These are phyloP conservation scores for Hericium erinaceus DNA, from an alignment of 768 basidiomycete genomes.

Conservation along the genomic window DNA sequence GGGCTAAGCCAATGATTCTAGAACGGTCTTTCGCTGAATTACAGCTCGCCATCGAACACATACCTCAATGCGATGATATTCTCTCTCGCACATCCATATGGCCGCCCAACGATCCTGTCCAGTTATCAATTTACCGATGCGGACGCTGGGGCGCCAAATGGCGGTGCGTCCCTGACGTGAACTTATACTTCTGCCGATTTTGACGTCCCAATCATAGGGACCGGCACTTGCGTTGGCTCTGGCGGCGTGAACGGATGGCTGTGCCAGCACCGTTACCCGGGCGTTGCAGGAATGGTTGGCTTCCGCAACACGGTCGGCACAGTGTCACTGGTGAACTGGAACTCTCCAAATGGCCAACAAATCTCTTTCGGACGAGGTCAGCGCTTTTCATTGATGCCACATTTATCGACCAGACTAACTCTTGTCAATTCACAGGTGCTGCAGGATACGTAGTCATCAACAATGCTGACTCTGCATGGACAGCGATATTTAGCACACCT, in stretches of 20 bases:
- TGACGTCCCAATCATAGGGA: slow-evolving; percentile 18
- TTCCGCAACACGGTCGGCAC: slow-evolving; percentile 52
- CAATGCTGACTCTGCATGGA: slow-evolving; percentile 51
- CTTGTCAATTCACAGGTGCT: slow-evolving; percentile 27
- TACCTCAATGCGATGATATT: slow-evolving; percentile 54
- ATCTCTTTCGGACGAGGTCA: slow-evolving; percentile 61
- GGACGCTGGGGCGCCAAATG: slow-evolving; percentile 55
- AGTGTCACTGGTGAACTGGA: slow-evolving; percentile 45
- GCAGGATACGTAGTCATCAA: slow-evolving; percentile 60
- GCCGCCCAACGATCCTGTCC: slow-evolving; percentile 55
- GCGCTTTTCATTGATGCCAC: slow-evolving; percentile 2
- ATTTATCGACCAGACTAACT: neutral
- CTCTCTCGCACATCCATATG: slow-evolving; percentile 60
- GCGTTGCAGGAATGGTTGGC: slow-evolving; percentile 50
- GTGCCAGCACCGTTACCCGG: slow-evolving; percentile 55
- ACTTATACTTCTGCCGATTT: neutral
- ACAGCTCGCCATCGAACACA: slow-evolving; percentile 53
- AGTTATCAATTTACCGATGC: slow-evolving; percentile 40
- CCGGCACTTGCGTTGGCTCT: slow-evolving; percentile 40
- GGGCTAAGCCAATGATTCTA: slow-evolving; percentile 4
- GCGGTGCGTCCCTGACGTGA: slow-evolving; percentile 24
- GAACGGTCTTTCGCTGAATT: slow-evolving; percentile 47
- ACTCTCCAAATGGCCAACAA: slow-evolving; percentile 44
- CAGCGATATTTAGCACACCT: slow-evolving; percentile 43
- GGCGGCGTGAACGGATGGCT: slow-evolving; percentile 49